A percentile compares a stretch with the other conserved stretches of the same genome.
Evolutionary conservation across 208 protist species (phyloP).

Genomic region (Trypanosomatidae sp.): DNA sequence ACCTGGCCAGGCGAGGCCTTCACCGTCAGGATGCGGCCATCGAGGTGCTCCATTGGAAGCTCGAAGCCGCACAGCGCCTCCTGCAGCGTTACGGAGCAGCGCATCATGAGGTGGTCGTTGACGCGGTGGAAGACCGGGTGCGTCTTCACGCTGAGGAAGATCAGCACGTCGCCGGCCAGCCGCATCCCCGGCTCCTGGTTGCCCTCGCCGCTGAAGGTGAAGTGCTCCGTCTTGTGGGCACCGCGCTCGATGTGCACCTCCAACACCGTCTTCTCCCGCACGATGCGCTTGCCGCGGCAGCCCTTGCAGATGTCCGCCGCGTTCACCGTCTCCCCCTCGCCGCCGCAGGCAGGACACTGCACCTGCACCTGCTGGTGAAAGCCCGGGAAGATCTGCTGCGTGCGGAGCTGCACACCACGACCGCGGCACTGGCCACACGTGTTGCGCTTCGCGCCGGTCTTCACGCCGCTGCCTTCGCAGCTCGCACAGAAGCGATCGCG

Average conservation of each 20-base stretch:
- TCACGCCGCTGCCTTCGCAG: slow-evolving; percentile 88
- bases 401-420: slow-evolving; percentile 91
- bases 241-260: slow-evolving; percentile 98
- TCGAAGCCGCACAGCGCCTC: slow-evolving; percentile 96
- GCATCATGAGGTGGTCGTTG: slow-evolving; percentile 95
- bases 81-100: slow-evolving; percentile 88
- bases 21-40: slow-evolving; percentile 87
- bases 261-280: slow-evolving; percentile 96
- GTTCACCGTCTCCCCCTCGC: slow-evolving; percentile 90
- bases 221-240: slow-evolving; percentile 96
- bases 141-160: slow-evolving; percentile 96
- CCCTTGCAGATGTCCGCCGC: slow-evolving; percentile 94
- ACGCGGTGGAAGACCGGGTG: slow-evolving; percentile 94
- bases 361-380: slow-evolving; percentile 97
- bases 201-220: slow-evolving; percentile 96
- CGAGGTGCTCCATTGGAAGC: slow-evolving; percentile 91
- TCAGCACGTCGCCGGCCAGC: slow-evolving; percentile 97
- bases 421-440: slow-evolving; percentile 95
- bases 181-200: slow-evolving; percentile 94
- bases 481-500: slow-evolving; percentile 87
- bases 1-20: slow-evolving; percentile 53
- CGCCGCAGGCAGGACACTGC: slow-evolving; percentile 93
- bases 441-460: slow-evolving; percentile 58
- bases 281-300: slow-evolving; percentile 96
- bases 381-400: slow-evolving; percentile 95